Evolutionary conservation across 129 eudicot species (phyloP).

Genomic region (Solidago caesia): DNA sequence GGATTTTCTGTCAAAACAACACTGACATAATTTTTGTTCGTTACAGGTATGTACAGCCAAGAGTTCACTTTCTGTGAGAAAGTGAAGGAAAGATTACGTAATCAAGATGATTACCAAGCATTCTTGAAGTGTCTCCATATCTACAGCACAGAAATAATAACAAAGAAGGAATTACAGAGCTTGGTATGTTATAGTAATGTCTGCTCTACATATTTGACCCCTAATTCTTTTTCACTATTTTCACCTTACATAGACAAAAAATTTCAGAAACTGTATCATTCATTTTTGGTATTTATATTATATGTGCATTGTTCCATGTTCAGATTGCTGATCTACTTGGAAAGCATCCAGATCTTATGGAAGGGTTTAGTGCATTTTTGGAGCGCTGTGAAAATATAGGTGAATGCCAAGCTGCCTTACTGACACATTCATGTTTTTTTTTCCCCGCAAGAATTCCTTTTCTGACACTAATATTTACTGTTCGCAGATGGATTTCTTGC

Average conservation of each 20-base stretch:
- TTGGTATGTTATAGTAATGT: slow-evolving; percentile 53
- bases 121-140: slow-evolving; percentile 96
- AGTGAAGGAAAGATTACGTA: slow-evolving; percentile 83
- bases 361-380: slow-evolving; percentile 83
- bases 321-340: slow-evolving; percentile 96
- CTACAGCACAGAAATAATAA: slow-evolving; percentile 91
- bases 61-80: slow-evolving; percentile 89
- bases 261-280: neutral
- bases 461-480: neutral
- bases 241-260: neutral
- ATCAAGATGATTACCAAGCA: slow-evolving; percentile 91
- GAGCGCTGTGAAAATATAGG: slow-evolving; percentile 91
- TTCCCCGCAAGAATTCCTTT: neutral
- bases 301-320: slow-evolving; percentile 18
- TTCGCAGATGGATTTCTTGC: slow-evolving; percentile 96
- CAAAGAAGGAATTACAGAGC: slow-evolving; percentile 81
- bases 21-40: slow-evolving; percentile 1
- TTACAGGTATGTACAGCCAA: slow-evolving; percentile 71
- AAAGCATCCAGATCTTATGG: slow-evolving; percentile 93
- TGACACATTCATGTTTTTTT: neutral
- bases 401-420: slow-evolving; percentile 26
- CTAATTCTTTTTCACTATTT: neutral
- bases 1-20: neutral
- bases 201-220: slow-evolving; percentile 3
- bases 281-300: slow-evolving; percentile 10